Base-by-base conservation (phyloP, 2,329 filamentous ascomycete genomes). In the Cordyceps tenuipes region DNA sequence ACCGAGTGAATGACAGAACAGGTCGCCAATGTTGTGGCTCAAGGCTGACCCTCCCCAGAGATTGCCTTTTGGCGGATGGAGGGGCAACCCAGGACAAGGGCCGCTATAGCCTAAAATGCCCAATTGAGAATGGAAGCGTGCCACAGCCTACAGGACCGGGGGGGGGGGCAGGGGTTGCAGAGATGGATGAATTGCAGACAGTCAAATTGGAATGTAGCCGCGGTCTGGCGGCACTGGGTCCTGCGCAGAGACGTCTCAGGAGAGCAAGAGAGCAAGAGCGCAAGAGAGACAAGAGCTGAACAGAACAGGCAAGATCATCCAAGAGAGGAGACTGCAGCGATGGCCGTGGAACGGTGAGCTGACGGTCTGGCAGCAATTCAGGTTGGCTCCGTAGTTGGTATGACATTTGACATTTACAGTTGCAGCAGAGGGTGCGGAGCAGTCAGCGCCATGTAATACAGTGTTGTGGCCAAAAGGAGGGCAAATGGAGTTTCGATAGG, bases 1-100 rank as follows among this genome's bases (percentile, higher is more conserved):
- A 10, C 53, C 53, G 34, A 57, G 46, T 46, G 46, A 57, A 57
- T 57, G 7, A 19, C 19, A 49, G 31, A 19, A 21, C 29, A 29
- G 5, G 44, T 29, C 34, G 21, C 44, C 17, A n/a, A 31, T 34
- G 49, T 13, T 49, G 55, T 50, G 34, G 55, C 55, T 29, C 55
- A 31, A 57, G 55, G 46, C 44, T 57, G 55, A 57, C 55, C 44
- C 29, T 57, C 46, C 46, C 44, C 46, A 57, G 31, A 57, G 44
- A 57, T 57, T 57, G 46, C 54, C 49, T 10, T 26, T 10, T 46
- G n/a, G 44, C 26, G 44, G 21, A 47, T 47, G 23, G 44, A 47
- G 43, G 43, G 44, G 44, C 44, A 21, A n/a, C 8, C 19, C 21
- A 12, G 29, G 21, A 26, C 44, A 47, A 26, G 44, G 44, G 44